Percentiles rank a stretch among this genome's conserved stretches.
Conservation (phyloP, 1,139 yeast species). For the Geotrichum reessii region DNA sequence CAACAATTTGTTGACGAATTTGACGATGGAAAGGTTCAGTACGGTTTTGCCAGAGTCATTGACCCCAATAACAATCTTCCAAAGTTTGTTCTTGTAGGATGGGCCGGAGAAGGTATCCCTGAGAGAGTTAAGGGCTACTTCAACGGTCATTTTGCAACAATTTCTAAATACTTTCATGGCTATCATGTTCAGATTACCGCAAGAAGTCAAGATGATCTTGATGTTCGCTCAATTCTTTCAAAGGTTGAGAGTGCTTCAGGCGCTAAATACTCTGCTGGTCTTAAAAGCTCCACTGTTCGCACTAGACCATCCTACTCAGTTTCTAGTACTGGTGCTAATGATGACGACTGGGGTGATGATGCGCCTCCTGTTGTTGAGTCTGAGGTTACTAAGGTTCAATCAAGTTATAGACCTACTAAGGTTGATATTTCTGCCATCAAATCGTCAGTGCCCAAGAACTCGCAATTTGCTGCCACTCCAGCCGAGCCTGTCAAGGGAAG, state of each 20-base stretch:
- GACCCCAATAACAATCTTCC: conserved; percentile 87
- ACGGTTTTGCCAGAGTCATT: conserved; percentile 79
- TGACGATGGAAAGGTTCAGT: conserved; percentile 84
- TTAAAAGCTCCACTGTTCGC: conserved; percentile 30
- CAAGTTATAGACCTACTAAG: conserved; percentile 66
- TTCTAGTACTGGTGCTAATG: conserved; percentile 35
- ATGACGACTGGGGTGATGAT: conserved; percentile 58
- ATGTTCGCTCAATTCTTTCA: conserved; percentile 65
- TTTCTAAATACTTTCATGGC: conserved; percentile 46
- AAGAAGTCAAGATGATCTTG: conserved; percentile 86
- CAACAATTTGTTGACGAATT: conserved; percentile 75
- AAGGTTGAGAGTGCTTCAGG: conserved; percentile 91
- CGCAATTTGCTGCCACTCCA: conserved; percentile 22
- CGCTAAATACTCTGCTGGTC: conserved; percentile 71
- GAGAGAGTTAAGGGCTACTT: conserved; percentile 41
- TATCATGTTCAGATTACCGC: conserved; percentile 96
- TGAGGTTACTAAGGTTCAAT: conserved; percentile 49
- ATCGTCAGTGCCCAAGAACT: conserved; percentile 31
- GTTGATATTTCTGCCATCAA: conserved; percentile 43
- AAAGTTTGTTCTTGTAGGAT: conserved; percentile 79
- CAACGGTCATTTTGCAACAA: conserved; percentile 40
- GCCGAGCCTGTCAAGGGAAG: conserved; percentile 42
- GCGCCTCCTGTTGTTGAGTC: conserved; percentile 36
- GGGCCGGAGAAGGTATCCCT: conserved; percentile 56
- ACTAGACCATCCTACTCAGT: conserved; percentile 36